These are phyloP conservation scores for Aspergillus ostianus DNA, from an alignment of 495 filamentous ascomycete species.

Conservation along the genomic window DNA sequence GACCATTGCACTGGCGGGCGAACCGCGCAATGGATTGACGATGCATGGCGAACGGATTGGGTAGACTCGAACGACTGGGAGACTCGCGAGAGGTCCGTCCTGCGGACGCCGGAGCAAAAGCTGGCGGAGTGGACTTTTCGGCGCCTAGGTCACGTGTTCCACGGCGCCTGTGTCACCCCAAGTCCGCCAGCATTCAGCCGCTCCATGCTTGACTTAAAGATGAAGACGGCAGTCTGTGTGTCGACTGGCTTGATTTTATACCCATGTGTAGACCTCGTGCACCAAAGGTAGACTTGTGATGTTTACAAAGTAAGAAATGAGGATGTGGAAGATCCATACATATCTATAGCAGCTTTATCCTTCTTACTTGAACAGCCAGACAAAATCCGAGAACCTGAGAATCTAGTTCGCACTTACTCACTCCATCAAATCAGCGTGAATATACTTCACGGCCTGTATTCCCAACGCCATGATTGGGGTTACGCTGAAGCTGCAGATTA, in stretches of 20 bases:
- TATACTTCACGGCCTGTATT: not conserved
- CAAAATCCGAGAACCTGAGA: not conserved
- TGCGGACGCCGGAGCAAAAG: constrained; percentile 17
- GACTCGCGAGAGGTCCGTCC: constrained; percentile 14
- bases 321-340: not conserved
- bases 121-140: constrained; percentile 17
- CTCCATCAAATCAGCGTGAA: not conserved
- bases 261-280: not conserved
- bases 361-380: not conserved
- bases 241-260: not conserved
- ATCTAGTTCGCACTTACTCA: not conserved
- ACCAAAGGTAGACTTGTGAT: not conserved
- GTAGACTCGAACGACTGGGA: constrained; percentile 12
- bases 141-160: constrained; percentile 24
- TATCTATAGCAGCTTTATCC: not conserved
- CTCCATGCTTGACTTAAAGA: not conserved
- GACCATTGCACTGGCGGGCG: constrained; percentile 31
- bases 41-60: constrained; percentile 35
- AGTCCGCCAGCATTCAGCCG: not conserved
- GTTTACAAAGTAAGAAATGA: not conserved
- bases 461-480: not conserved
- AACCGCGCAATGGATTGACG: constrained; percentile 36
- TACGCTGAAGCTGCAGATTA: constrained; percentile 1
- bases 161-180: not conserved
- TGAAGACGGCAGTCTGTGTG: not conserved